Base-by-base conservation (phyloP, 225 moss, liverwort and hornwort species). In the Polytrichum formosum region DNA sequence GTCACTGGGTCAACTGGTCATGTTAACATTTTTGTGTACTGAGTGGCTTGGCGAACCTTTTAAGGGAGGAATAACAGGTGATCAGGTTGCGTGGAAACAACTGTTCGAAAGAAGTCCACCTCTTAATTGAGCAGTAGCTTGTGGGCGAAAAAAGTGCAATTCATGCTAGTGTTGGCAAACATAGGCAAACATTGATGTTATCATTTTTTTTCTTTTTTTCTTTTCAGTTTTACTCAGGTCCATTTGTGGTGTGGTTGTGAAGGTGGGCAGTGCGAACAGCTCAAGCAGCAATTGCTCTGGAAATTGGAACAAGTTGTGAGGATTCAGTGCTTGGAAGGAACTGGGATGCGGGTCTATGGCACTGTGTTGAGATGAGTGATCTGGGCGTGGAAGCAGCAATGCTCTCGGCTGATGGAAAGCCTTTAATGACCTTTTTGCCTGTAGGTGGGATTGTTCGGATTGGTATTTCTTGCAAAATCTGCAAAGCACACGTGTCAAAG, bases 261-360 rank as follows among this genome's bases (percentile, higher is more conserved):
- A 87, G 97, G 81, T 97, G 97, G 94, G 80, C 91, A 66, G 71
- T 94, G 68, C 86, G 97, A 53, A 89, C 91, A 65, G 74, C 86
- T 5, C 83, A 80, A 63, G 80, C 94, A 67, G 85, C 89, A 66
- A 74, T 97, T 61, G 88, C 92, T 30, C 86, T 97, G 58, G 97
- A 85, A 82, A 90, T 89, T 61, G 88, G 79, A 70, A 37, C 9
- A 31, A 80, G 80, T 76, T 64, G 85, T 63, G 70, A 77, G 28
- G 83, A 89, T 56, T 74, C 75, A 30, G 18, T 78, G 17, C 86
- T 82, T 79, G 77, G 53, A 65, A 25, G 69, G 33, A 74, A 79
- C 72, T 69, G 69, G 7, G 56, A 70, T 21, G 74, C 29, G 59
- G 88, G 79, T 66, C 73, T 94, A 66, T 92, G 97, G 90, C 86